Conservation (phyloP, 2,329 filamentous ascomycete genomes). For the Exophiala xenobiotica region DNA sequence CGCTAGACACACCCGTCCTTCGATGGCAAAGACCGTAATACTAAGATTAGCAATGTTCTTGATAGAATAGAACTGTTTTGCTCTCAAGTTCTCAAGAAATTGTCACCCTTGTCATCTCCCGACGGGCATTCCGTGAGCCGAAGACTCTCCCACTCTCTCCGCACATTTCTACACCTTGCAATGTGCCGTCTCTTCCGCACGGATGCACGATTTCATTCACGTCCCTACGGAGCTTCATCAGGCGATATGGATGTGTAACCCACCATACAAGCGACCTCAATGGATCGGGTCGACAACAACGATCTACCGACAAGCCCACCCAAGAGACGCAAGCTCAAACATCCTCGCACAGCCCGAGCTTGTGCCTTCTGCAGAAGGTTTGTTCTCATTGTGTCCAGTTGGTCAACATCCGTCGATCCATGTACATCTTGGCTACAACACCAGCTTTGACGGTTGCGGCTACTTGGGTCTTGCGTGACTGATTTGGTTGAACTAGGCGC, state of each 20-base stretch:
- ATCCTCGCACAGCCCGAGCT: slow-evolving; percentile 27
- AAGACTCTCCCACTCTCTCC: too few species aligned
- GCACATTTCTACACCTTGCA: too few species aligned
- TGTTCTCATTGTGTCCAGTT: background rate
- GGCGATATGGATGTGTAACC: slow-evolving; percentile 31
- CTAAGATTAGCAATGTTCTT: too few species aligned
- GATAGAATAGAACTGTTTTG: too few species aligned
- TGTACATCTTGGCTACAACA: too few species aligned
- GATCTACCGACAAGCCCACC: slow-evolving; percentile 16
- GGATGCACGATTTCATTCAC: too few species aligned
- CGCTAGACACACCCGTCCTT: too few species aligned
- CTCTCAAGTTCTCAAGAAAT: too few species aligned
- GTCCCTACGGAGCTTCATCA: background rate
- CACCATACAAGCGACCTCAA: slow-evolving; percentile 37
- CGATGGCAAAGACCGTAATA: too few species aligned
- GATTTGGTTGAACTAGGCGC: slow-evolving; percentile 13
- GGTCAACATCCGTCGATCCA: background rate
- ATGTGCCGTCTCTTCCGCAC: background rate
- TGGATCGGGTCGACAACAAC: slow-evolving; percentile 3
- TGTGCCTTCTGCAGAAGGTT: slow-evolving; percentile 30
- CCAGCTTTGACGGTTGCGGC: too few species aligned
- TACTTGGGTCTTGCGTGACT: background rate
- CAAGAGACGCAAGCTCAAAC: slow-evolving; percentile 30
- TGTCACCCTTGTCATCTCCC: too few species aligned
- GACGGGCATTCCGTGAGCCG: too few species aligned